A percentile compares a stretch with the other conserved stretches of the same genome.
phyloP scores from a whole-genome alignment of 768 basidiomycete species.

The Mrakia frigida region DNA sequence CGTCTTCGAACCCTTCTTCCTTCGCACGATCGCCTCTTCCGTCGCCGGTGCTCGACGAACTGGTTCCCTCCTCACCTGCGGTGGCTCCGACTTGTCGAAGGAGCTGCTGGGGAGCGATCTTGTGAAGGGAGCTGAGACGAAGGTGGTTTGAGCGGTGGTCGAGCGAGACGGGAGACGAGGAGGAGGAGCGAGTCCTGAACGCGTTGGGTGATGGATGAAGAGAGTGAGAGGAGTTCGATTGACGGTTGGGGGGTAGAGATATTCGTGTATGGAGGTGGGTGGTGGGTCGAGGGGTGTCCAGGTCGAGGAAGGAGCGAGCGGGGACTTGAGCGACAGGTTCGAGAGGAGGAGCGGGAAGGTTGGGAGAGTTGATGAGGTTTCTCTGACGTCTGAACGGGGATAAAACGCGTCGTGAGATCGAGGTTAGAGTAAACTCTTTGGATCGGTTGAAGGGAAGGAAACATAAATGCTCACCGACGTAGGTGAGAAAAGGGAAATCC shows the following conservation, averaged over 20 bases:
- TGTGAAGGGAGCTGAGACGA: not conserved
- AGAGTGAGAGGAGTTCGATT: not conserved
- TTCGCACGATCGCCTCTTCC: not conserved
- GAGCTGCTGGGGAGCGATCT: not conserved
- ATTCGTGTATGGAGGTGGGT: not conserved
- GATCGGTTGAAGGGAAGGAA: not conserved
- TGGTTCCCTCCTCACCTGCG: not conserved
- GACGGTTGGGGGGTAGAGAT: not conserved
- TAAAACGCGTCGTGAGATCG: not conserved
- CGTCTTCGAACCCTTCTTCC: not conserved
- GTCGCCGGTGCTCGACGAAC: not conserved
- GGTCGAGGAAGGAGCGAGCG: not conserved
- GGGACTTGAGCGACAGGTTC: not conserved
- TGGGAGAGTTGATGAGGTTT: not conserved
- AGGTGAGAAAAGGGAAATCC: not conserved
- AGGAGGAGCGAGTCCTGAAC: not conserved
- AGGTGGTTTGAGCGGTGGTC: not conserved
- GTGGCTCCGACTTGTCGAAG: not conserved
- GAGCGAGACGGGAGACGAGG: not conserved
- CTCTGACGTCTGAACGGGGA: not conserved
- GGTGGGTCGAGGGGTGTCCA: not conserved
- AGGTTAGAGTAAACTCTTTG: not conserved
- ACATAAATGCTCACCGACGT: not conserved
- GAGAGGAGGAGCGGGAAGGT: slow-evolving; percentile 3
- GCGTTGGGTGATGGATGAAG: not conserved